Conservation (phyloP, 257 asterid genomes). For the Nicotiana noctiflora region DNA sequence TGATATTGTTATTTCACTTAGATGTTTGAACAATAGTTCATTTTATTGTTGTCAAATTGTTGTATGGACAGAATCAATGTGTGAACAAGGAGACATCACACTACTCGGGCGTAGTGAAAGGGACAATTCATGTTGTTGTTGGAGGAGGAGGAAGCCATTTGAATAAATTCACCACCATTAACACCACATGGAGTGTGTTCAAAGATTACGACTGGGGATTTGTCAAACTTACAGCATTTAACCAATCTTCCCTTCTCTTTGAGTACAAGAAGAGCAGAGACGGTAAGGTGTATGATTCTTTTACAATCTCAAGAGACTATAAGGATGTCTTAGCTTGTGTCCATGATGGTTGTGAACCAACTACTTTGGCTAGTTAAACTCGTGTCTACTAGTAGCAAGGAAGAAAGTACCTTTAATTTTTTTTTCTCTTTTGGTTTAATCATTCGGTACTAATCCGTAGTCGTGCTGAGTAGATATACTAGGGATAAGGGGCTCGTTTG, state of each 20-base stretch:
- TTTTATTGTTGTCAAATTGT: neutral
- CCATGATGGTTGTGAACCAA: neutral
- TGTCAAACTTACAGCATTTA: conserved; percentile 4
- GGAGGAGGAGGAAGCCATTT: conserved; percentile 54
- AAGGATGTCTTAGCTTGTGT: conserved; percentile 7
- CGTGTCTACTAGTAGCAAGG: neutral
- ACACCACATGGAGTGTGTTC: conserved; percentile 3
- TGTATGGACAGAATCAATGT: conserved; percentile 39
- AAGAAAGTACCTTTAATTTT: neutral
- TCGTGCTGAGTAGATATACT: no score
- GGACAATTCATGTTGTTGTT: conserved; percentile 36
- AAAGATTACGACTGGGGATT: neutral
- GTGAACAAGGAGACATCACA: conserved; percentile 38
- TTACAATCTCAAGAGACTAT: conserved; percentile 1
- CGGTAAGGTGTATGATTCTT: neutral
- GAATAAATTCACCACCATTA: neutral
- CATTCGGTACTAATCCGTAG: neutral
- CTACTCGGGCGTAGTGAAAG: conserved; percentile 43
- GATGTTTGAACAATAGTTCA: neutral
- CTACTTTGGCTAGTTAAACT: neutral
- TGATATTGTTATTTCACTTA: neutral
- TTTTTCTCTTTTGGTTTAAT: neutral
- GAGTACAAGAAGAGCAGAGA: conserved; percentile 8
- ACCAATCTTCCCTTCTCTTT: neutral
- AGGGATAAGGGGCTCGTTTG: no score